Evolutionary conservation across 148 eudicot species (phyloP).

Genomic region (Persicaria tinctoria): DNA sequence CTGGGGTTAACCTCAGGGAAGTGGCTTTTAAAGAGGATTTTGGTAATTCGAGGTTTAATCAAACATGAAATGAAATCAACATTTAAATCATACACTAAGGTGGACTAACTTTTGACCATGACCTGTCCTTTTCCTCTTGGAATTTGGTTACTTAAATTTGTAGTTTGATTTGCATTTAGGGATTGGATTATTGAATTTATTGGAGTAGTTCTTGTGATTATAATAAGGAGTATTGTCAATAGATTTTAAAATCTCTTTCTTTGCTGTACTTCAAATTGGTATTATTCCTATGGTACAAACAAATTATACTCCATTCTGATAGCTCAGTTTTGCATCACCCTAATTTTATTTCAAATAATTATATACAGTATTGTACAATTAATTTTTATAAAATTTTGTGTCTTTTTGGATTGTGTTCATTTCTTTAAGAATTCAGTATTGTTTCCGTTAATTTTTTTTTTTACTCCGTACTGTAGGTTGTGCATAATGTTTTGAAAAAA

Average conservation of each 20-base stretch:
- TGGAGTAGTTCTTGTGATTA: background rate
- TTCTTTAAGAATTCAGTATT: background rate
- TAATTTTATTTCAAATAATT: too few species aligned
- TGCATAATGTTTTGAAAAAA: background rate
- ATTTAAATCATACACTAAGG: background rate
- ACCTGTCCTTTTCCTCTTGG: background rate
- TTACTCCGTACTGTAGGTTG: too few species aligned
- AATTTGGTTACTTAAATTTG: background rate
- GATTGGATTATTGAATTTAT: background rate
- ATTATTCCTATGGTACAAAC: too few species aligned
- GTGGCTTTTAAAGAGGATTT: background rate
- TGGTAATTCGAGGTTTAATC: constrained; percentile 2
- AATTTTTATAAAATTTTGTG: too few species aligned
- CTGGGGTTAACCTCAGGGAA: background rate
- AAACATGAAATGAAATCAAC: background rate
- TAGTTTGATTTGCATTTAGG: background rate
- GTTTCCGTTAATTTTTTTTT: background rate
- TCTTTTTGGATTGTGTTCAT: too few species aligned
- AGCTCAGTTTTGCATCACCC: too few species aligned
- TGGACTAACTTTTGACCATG: background rate
- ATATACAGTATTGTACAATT: too few species aligned
- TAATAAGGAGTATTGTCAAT: background rate
- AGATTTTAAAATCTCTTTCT: background rate
- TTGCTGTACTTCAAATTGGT: too few species aligned
- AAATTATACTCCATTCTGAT: too few species aligned